Evolutionary conservation across 2,329 filamentous ascomycete genomes (phyloP).

Genomic region (Tolypocladium album): DNA sequence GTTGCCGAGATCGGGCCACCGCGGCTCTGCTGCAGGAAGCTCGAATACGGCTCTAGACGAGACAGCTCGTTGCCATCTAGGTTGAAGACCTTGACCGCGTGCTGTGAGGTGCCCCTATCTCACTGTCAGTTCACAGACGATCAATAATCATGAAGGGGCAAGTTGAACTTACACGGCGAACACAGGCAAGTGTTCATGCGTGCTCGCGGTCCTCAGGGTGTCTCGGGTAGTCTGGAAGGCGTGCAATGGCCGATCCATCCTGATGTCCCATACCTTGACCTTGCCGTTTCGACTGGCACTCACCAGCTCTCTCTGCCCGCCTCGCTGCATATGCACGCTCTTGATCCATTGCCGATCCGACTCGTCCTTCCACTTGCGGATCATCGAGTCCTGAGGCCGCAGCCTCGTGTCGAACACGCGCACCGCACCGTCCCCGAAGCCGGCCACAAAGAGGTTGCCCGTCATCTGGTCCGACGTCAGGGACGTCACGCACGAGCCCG

Average conservation of each 20-base stretch:
- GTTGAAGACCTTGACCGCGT: conserved; percentile 88
- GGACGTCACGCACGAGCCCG: conserved; percentile 90
- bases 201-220: conserved; percentile 73
- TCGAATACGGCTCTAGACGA: conserved; percentile 79
- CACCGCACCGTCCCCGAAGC: conserved; percentile 90
- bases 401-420: conserved; percentile 87
- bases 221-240: conserved; percentile 66
- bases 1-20: conserved; percentile 77
- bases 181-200: conserved; percentile 92
- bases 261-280: conserved; percentile 91
- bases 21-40: conserved; percentile 73
- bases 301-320: conserved; percentile 82
- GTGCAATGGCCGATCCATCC: conserved; percentile 68
- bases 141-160: not conserved
- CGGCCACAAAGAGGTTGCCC: conserved; percentile 89
- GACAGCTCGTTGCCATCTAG: conserved; percentile 71
- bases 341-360: conserved; percentile 80
- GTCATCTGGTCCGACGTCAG: conserved; percentile 97
- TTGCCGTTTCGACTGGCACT: conserved; percentile 88
- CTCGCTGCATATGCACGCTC: conserved; percentile 92
- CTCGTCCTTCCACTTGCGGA: conserved; percentile 94
- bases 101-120: conserved; percentile 71
- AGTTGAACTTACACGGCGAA: conserved; percentile 69
- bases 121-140: conserved; percentile 13
- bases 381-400: conserved; percentile 80